These are phyloP conservation scores for Arthrinium phaeospermum DNA, from an alignment of 2,329 filamentous ascomycete species.

Conservation along the genomic window DNA sequence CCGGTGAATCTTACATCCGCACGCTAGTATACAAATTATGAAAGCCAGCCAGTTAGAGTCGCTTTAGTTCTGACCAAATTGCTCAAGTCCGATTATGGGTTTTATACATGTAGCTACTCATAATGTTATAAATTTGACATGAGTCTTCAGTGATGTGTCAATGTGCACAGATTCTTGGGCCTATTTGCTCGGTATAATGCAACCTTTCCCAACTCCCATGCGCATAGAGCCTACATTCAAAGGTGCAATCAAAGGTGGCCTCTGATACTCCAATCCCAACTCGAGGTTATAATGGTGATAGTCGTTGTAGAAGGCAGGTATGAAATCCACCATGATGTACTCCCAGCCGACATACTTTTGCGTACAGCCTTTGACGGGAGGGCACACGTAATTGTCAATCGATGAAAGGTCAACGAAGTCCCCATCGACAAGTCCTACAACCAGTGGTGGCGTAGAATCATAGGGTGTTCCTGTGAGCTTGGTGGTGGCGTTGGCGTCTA, in stretches of 20 bases:
- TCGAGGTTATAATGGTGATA: neutral
- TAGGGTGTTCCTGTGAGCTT: neutral
- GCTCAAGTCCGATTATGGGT: too few species aligned
- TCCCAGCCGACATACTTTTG: neutral
- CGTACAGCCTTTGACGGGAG: neutral
- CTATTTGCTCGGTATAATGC: too few species aligned
- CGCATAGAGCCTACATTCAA: neutral
- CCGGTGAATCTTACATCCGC: constrained; percentile 2
- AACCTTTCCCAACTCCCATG: too few species aligned
- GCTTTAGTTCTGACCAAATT: too few species aligned
- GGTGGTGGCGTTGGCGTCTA: neutral
- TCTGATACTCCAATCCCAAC: neutral
- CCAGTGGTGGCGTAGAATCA: neutral
- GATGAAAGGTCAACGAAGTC: neutral
- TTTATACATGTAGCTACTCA: too few species aligned
- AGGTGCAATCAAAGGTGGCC: neutral
- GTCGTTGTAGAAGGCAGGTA: neutral
- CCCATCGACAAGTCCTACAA: neutral
- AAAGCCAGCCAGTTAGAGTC: too few species aligned
- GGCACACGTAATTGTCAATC: neutral
- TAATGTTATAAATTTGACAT: too few species aligned
- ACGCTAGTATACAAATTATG: neutral
- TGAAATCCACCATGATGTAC: neutral
- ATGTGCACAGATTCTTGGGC: too few species aligned
- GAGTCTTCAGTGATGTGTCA: too few species aligned